Percentiles rank a stretch among this genome's conserved stretches.
phyloP scores from a whole-genome alignment of 352 stramenopile genomes.

The Phytophthora quininea region DNA sequence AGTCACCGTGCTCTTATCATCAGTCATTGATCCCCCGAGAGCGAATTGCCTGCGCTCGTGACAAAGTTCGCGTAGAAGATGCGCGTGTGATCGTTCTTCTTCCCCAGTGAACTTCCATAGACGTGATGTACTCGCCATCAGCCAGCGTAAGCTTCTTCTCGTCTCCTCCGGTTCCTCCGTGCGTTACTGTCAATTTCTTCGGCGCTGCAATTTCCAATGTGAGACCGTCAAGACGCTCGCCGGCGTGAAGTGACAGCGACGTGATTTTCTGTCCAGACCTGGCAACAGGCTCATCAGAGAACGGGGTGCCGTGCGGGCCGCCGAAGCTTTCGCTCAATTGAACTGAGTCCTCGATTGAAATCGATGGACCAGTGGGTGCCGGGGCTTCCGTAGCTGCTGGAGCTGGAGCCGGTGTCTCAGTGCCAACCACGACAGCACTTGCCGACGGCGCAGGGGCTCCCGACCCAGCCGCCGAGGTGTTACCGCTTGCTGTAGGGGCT shows the following conservation, averaged over 20 bases:
- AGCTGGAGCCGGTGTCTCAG: neutral
- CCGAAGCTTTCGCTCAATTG: slow-evolving; percentile 16
- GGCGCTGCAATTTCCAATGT: slow-evolving; percentile 6
- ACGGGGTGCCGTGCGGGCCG: slow-evolving; percentile 8
- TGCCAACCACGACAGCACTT: neutral
- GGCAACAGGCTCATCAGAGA: slow-evolving; percentile 8
- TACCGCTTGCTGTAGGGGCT: neutral
- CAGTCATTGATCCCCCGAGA: slow-evolving; percentile 32
- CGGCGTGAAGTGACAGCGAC: slow-evolving; percentile 8
- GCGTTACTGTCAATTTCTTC: slow-evolving; percentile 1
- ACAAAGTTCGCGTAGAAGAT: slow-evolving; percentile 35
- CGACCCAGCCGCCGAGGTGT: neutral
- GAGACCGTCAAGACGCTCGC: slow-evolving; percentile 11
- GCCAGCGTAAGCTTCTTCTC: slow-evolving; percentile 37
- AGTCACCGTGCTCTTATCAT: slow-evolving; percentile 33
- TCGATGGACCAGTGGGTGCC: slow-evolving; percentile 1
- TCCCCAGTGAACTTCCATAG: slow-evolving; percentile 47
- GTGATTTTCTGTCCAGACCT: slow-evolving; percentile 1
- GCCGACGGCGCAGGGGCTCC: neutral
- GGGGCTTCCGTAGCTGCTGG: slow-evolving; percentile 1
- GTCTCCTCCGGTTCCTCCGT: slow-evolving; percentile 9
- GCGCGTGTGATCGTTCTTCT: slow-evolving; percentile 43
- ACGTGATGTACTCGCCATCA: slow-evolving; percentile 44
- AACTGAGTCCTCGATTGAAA: slow-evolving; percentile 13
- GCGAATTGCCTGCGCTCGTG: slow-evolving; percentile 33